A percentile compares a stretch with the other conserved stretches of the same genome.
Evolutionary conservation across 257 asterid genomes (phyloP).

Genomic region (Misopates orontium): DNA sequence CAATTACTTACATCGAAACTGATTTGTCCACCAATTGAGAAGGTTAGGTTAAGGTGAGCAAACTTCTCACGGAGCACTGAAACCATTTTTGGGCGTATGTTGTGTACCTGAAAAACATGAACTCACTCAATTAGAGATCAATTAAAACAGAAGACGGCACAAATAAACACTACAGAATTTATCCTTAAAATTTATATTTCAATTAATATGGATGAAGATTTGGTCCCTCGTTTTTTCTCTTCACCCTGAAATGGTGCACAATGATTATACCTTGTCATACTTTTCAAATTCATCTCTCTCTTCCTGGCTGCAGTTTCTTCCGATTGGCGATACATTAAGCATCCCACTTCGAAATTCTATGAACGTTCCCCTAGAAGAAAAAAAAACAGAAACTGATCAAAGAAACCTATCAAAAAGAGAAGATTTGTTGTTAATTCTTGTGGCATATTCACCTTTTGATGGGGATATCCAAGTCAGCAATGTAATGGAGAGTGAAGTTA

Average conservation of each 20-base stretch:
- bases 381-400: constrained; percentile 23
- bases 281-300: constrained; percentile 92
- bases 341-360: constrained; percentile 96
- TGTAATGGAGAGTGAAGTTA: constrained; percentile 85
- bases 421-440: constrained; percentile 12
- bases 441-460: constrained; percentile 71
- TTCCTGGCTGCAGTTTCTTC: constrained; percentile 98
- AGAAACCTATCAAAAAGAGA: constrained; percentile 21
- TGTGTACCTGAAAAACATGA: constrained; percentile 57
- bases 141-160: constrained; percentile 3
- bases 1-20: constrained; percentile 82
- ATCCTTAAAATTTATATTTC: constrained; percentile 4
- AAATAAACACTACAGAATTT: constrained; percentile 13
- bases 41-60: constrained; percentile 70
- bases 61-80: constrained; percentile 78
- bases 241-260: background rate
- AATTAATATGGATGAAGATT: constrained; percentile 1
- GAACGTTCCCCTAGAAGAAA: constrained; percentile 77
- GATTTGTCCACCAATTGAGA: constrained; percentile 96
- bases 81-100: constrained; percentile 85
- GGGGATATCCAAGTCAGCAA: constrained; percentile 97
- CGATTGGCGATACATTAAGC: constrained; percentile 96
- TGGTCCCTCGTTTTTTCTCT: background rate
- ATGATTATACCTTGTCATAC: constrained; percentile 79
- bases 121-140: constrained; percentile 25